Evolutionary conservation across 768 basidiomycete genomes (phyloP).

Genomic region (Lanmaoa pseudosensibilis): DNA sequence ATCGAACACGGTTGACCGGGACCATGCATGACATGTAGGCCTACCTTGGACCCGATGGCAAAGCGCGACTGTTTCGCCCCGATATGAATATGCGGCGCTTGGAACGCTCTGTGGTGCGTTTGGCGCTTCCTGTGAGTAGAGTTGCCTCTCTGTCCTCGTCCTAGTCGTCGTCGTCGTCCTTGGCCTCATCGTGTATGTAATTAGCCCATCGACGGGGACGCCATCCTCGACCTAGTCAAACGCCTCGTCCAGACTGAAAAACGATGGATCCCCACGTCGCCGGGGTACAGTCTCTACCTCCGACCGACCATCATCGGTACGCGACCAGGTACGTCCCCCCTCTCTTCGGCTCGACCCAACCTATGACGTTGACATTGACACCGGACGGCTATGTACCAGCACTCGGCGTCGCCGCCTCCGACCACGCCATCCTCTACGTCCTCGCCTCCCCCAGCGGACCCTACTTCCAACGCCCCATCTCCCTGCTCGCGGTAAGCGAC

Average conservation of each 20-base stretch:
- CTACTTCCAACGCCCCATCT: slow-evolving; percentile 54
- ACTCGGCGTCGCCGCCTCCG: slow-evolving; percentile 72
- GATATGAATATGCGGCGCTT: slow-evolving; percentile 84
- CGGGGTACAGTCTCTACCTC: slow-evolving; percentile 84
- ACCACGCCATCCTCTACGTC: slow-evolving; percentile 82
- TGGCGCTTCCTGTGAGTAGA: slow-evolving; percentile 65
- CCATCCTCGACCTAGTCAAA: slow-evolving; percentile 55
- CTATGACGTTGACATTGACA: not conserved
- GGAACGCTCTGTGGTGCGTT: slow-evolving; percentile 61
- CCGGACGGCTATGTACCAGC: slow-evolving; percentile 29
- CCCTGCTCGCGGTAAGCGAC: slow-evolving; percentile 63
- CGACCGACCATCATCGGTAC: slow-evolving; percentile 71
- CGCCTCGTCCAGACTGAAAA: slow-evolving; percentile 67
- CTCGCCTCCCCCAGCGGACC: slow-evolving; percentile 65
- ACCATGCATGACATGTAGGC: slow-evolving; percentile 44
- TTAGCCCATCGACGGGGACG: slow-evolving; percentile 47
- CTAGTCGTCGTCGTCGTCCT: not conserved
- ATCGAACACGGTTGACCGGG: not conserved
- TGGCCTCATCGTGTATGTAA: too few relatives aligned
- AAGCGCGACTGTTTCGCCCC: slow-evolving; percentile 77
- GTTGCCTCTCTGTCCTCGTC: not conserved
- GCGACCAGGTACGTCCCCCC: slow-evolving; percentile 32
- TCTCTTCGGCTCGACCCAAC: not conserved
- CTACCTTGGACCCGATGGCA: slow-evolving; percentile 69
- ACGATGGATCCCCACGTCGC: slow-evolving; percentile 79